These are phyloP conservation scores for Inonotus obliquus DNA, from an alignment of 1,284 basidiomycete genomes.

Conservation along the genomic window DNA sequence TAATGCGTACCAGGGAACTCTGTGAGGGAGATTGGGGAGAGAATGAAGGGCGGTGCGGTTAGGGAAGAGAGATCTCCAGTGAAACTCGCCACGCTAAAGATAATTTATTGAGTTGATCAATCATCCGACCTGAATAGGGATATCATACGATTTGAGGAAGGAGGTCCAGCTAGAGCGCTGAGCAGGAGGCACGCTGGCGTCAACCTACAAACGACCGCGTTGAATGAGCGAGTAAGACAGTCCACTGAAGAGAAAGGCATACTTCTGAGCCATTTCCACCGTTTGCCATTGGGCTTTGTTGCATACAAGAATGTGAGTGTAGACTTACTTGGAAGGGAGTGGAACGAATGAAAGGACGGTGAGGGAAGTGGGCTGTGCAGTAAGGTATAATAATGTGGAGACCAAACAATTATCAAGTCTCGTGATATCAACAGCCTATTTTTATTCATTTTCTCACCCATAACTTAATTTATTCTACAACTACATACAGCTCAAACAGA, in stretches of 20 bases:
- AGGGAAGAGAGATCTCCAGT: constrained; percentile 91
- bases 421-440: neutral
- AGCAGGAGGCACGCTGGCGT: constrained; percentile 26
- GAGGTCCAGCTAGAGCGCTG: constrained; percentile 75
- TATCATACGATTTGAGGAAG: constrained; percentile 75
- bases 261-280: neutral
- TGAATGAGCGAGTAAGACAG: neutral
- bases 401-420: neutral
- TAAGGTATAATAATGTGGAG: neutral
- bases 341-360: neutral
- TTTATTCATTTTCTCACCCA: neutral
- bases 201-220: neutral
- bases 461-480: constrained; percentile 11
- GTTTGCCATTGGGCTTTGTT: neutral
- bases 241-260: neutral
- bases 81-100: constrained; percentile 66
- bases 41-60: constrained; percentile 93
- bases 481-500: constrained; percentile 15
- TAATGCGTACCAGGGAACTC: constrained; percentile 75
- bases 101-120: neutral
- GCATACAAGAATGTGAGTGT: neutral
- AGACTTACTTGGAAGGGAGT: neutral
- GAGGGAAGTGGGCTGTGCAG: neutral
- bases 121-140: neutral
- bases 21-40: constrained; percentile 79